Evolutionary conservation across 2,329 filamentous ascomycete genomes (phyloP).

Genomic region (Alternaria tenuissima): DNA sequence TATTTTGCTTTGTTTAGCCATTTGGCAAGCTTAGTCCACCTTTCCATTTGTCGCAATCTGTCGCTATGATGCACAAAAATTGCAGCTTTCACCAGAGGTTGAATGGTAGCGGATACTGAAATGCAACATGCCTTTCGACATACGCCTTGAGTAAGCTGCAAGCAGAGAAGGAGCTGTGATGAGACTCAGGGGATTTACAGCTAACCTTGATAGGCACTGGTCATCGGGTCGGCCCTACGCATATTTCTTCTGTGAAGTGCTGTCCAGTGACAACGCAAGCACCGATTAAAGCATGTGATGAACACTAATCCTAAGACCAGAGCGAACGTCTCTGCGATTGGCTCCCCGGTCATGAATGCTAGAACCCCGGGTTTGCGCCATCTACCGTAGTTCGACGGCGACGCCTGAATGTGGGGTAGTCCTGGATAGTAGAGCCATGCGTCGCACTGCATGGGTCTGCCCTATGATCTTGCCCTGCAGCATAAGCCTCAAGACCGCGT

Average conservation of each 20-base stretch:
- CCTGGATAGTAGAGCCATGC: constrained; percentile 13
- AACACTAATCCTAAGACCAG: constrained; percentile 14
- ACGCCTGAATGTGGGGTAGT: constrained; percentile 20
- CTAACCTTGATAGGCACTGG: constrained; percentile 37
- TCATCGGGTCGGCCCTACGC: constrained; percentile 43
- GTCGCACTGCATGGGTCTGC: constrained; percentile 30
- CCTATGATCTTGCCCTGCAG: constrained; percentile 35
- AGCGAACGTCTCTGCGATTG: constrained; percentile 9
- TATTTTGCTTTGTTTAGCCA: not conserved
- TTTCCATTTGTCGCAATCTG: not conserved
- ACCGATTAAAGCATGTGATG: constrained; percentile 39
- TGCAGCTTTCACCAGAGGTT: not conserved
- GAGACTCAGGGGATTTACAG: constrained; percentile 18
- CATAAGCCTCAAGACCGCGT: constrained; percentile 32
- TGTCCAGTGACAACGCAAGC: constrained; percentile 28
- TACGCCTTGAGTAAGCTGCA: not conserved
- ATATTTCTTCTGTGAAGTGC: constrained; percentile 28
- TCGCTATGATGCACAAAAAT: not conserved
- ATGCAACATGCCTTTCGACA: not conserved
- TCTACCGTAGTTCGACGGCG: constrained; percentile 7
- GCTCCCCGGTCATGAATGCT: not conserved
- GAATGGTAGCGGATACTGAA: not conserved
- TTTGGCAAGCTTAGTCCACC: not conserved
- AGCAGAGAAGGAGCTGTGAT: constrained; percentile 3
- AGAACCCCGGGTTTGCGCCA: constrained; percentile 9